Evolutionary conservation across 441 rosid genomes (phyloP).

Genomic region (Adansonia gregorii): DNA sequence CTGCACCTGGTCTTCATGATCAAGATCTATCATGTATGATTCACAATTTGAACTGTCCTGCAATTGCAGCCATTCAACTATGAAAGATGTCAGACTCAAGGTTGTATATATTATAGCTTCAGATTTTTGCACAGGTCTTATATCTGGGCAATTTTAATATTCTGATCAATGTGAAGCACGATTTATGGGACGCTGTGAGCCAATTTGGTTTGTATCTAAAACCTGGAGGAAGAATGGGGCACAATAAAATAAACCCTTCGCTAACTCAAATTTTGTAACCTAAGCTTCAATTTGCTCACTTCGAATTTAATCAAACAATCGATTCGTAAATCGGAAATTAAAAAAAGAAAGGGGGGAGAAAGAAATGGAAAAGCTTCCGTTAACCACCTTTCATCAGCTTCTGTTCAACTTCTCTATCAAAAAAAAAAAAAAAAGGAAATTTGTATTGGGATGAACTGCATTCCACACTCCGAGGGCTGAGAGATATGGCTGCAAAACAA

Average conservation of each 20-base stretch:
- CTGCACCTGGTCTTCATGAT: not conserved
- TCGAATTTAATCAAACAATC: conserved; percentile 15
- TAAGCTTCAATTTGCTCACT: not conserved
- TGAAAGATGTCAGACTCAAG: not conserved
- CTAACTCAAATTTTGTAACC: conserved; percentile 1
- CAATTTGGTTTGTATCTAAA: not conserved
- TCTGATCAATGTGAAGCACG: not conserved
- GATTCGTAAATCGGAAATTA: not conserved
- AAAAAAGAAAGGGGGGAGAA: not conserved
- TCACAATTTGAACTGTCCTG: not conserved
- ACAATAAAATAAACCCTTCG: not conserved
- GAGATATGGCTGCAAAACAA: not conserved
- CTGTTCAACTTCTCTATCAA: not conserved
- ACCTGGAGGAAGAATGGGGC: not conserved
- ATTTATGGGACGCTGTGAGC: not conserved
- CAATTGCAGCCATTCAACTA: conserved; percentile 2
- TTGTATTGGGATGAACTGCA: not conserved
- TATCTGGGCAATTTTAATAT: not conserved
- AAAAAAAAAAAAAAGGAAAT: not conserved
- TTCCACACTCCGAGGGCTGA: not conserved
- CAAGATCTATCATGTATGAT: not conserved
- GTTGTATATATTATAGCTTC: not conserved
- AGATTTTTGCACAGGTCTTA: not conserved
- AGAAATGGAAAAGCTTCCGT: not conserved
- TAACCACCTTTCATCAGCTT: not conserved